Conservation (phyloP, 176 grass and related monocot species). For the Musa acuminata region DNA sequence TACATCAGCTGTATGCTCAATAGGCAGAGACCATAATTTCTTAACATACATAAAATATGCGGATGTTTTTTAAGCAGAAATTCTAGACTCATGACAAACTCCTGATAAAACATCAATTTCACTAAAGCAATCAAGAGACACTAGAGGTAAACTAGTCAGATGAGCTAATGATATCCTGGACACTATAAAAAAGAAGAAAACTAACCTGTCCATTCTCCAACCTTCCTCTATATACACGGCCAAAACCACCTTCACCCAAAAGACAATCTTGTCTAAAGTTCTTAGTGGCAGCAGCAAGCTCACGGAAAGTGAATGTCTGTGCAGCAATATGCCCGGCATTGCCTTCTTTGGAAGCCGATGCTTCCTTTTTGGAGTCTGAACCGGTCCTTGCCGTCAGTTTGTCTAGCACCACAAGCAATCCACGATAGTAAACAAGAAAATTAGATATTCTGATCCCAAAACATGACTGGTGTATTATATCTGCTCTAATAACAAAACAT, state of each 20-base stretch:
- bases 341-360: constrained; percentile 21
- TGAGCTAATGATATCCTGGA: background rate
- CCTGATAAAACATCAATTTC: background rate
- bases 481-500: no score
- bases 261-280: constrained; percentile 38
- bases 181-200: background rate
- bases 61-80: background rate
- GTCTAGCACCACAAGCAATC: constrained; percentile 10
- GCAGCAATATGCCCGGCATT: constrained; percentile 34
- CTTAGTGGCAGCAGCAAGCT: constrained; percentile 31
- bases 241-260: constrained; percentile 37
- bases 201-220: constrained; percentile 21
- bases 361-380: constrained; percentile 22
- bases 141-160: background rate
- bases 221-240: constrained; percentile 39
- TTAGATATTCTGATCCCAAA: background rate
- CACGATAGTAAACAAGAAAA: background rate
- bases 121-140: background rate
- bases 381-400: constrained; percentile 11
- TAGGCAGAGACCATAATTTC: background rate
- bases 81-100: background rate
- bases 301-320: constrained; percentile 33
- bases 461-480: no score
- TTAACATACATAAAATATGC: background rate
- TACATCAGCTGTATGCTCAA: background rate